These are phyloP conservation scores for Astrothelium macrocarpum DNA, from an alignment of 495 filamentous ascomycete genomes.

Conservation along the genomic window DNA sequence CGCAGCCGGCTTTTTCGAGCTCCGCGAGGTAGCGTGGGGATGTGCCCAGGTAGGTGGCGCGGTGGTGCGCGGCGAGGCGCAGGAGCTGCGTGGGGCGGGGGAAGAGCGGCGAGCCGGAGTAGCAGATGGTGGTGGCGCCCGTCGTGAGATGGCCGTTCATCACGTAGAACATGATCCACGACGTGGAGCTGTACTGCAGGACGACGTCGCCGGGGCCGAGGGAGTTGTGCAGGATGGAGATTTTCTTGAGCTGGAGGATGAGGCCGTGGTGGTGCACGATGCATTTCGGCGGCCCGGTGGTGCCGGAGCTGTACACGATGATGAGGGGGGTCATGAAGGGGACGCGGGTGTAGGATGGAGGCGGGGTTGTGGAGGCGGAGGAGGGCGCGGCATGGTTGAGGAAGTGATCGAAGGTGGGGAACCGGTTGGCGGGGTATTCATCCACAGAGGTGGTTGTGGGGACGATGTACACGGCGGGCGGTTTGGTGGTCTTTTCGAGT, in stretches of 20 bases:
- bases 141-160: conserved; percentile 44
- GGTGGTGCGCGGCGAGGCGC: conserved; percentile 47
- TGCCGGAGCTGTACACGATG: conserved; percentile 63
- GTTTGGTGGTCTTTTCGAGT: conserved; percentile 44
- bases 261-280: conserved; percentile 69
- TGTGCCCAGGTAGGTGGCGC: conserved; percentile 52
- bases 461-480: conserved; percentile 53
- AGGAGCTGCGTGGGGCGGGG: conserved; percentile 53
- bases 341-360: conserved; percentile 50
- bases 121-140: conserved; percentile 53
- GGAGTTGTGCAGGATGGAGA: conserved; percentile 47
- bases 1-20: conserved; percentile 45
- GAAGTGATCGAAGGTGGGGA: conserved; percentile 46
- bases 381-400: conserved; percentile 36
- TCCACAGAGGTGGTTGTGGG: conserved; percentile 48
- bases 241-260: conserved; percentile 48
- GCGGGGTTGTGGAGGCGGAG: no score
- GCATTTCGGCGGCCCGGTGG: conserved; percentile 65
- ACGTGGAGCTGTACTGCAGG: conserved; percentile 38
- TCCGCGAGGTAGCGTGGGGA: conserved; percentile 68
- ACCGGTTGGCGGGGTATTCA: conserved; percentile 28
- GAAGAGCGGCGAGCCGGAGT: conserved; percentile 68
- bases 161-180: conserved; percentile 78
- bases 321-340: conserved; percentile 61
- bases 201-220: conserved; percentile 15